Evolutionary conservation across 352 stramenopile genomes (phyloP), one percentile per base, ranked within the genome.

Genomic region (Pythium brachiatum): DNA sequence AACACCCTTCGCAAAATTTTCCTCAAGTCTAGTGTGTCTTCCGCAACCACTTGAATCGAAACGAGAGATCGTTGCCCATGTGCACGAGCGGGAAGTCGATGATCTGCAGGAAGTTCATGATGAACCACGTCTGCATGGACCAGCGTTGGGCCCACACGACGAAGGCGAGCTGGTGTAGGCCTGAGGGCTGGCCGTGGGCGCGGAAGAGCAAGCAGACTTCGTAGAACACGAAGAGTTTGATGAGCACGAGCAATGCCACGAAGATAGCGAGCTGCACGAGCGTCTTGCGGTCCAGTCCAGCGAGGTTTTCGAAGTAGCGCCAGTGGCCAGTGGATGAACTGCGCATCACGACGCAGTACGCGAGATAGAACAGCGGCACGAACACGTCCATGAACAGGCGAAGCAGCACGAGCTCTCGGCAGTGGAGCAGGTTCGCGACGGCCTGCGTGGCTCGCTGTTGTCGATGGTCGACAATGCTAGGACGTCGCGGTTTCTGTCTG

Each of bases 51-150:
- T 39, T 27, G 18, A 68, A 68, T 3, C 27, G 43, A 39, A 68
- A 68, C 11, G 54, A 51, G 26, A 68, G 34, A 48, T 63, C 54
- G 39, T 63, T 59, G 34, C 54, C 61, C 53, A 68, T 43, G 46
- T 68, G 61, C 8, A 15, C 39, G 2, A 68, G 46, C n/a, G 47
- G 48, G 38, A 63, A 68, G 29, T 57, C 52, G 18, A 61, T 32
- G 43, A 58, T 39, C 44, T 59, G 54, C 3, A 58, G 11, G 4
- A 57, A 29, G 36, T 29, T 58, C 1, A 47, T 25, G 27, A 58
- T 13, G 20, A 62, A 54, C 61, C 46, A 55, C 34, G 36, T n/a
- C 12, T 63, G 62, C 38, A 68, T 60, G 20, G 62, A 56, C 15
- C 21, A 57, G 25, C 38, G 38, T 47, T 69, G 62, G 11, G 47